Evolutionary conservation across 108 stramenopile genomes (phyloP), one percentile per base, ranked within the genome.

Genomic region (Nitzschia sp.): DNA sequence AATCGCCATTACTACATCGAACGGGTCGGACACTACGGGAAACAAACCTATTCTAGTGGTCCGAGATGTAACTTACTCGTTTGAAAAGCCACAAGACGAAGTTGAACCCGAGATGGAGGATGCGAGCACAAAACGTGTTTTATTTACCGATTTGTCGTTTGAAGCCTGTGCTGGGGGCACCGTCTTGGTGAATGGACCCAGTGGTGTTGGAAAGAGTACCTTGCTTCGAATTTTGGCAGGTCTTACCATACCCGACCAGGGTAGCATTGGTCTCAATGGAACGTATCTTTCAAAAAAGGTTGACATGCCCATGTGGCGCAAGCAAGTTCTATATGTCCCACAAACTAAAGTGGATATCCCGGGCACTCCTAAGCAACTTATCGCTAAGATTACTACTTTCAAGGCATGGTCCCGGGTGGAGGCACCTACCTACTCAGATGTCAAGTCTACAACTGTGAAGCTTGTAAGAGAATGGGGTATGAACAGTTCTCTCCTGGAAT

Each of bases 131-230:
- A 12, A 26, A 1, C 73, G 69, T 21, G 58, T 65, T 21, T 43
- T 81, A 5, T 81, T 81, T 53, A 39, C 66, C 29, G 41, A 70
- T 50, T 6, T 73, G 9, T 67, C 73, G 5, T 74, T 77, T 41
- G 17, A 41, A 26, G 14, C 80, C 6, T 20, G 41, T 15, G 10
- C 50, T 2, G 73, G 73, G 25, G 81, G 67, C 12, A 38, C 42
- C 29, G 43, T 66, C 17, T 41, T 80, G 40, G 40, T 78, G 10
- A 41, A 57, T 29, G 92, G 89, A 10, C 71, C 82, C 24, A 64
- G 57, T 43, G 92, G 94, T 0, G 59, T 61, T 20, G 94, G 94
- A n/a, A 95, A 95, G 64, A 80, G 86, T 10, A 86, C 82, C 0
- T 57, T 95, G 3, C 67, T 95, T 38, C 85, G 92, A 46, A 73